A percentile compares a stretch with the other conserved stretches of the same genome.
phyloP scores from a whole-genome alignment of 257 asterid species.

The Euphrasia confusa region DNA sequence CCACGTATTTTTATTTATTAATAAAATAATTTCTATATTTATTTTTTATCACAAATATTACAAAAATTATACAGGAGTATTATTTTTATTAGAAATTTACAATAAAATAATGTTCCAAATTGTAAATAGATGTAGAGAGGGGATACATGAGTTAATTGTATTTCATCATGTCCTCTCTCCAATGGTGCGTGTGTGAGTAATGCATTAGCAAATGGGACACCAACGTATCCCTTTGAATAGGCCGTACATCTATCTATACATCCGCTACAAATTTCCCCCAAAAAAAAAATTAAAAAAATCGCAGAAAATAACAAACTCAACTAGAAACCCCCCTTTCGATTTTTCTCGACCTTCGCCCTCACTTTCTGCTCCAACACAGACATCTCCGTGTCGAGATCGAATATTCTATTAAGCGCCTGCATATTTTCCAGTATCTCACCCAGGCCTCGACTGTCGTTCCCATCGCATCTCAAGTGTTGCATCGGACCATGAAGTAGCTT shows the following conservation, averaged over 20 bases:
- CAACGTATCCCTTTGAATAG: conserved; percentile 5
- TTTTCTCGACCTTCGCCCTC: conserved; percentile 55
- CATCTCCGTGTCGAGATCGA: conserved; percentile 58
- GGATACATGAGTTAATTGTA: background rate
- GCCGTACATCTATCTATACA: conserved; percentile 27
- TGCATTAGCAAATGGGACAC: conserved; percentile 1
- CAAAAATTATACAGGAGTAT: too few species aligned
- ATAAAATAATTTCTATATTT: too few species aligned
- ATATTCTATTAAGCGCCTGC: conserved; percentile 80
- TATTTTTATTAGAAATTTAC: too few species aligned
- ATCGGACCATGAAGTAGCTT: conserved; percentile 86
- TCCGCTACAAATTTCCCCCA: conserved; percentile 7
- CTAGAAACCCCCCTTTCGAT: conserved; percentile 34
- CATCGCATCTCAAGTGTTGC: conserved; percentile 81
- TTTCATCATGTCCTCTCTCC: too few species aligned
- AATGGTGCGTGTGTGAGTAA: background rate
- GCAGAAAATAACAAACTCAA: conserved; percentile 19
- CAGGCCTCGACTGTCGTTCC: conserved; percentile 42
- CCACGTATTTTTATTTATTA: background rate
- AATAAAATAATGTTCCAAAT: background rate
- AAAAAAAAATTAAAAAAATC: conserved; percentile 2
- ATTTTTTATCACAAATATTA: too few species aligned
- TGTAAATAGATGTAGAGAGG: too few species aligned
- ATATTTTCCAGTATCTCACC: conserved; percentile 62
- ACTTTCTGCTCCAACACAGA: conserved; percentile 68